Percentiles rank a stretch among this genome's conserved stretches.
Evolutionary conservation across 371 early-diverging fungal species (phyloP).

Genomic region (Circinella umbellata): DNA sequence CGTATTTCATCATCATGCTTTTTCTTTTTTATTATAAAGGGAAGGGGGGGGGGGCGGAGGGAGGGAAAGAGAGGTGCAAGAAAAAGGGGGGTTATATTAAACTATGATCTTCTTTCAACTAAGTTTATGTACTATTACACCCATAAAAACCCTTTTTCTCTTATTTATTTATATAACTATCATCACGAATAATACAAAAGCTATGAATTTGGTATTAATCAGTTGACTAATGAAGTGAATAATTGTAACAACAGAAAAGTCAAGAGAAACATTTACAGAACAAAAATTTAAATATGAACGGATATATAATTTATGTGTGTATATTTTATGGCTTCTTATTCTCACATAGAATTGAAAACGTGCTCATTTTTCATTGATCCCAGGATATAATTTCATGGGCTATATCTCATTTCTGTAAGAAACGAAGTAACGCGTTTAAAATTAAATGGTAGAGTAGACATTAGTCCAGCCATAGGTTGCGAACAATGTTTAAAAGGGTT

Average conservation of each 20-base stretch:
- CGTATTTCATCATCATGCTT: no score
- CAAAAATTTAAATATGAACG: no score
- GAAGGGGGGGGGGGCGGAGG: neutral
- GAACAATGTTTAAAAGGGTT: conserved; percentile 33
- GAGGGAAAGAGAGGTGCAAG: no score
- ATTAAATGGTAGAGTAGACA: conserved; percentile 77
- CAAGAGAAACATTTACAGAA: no score
- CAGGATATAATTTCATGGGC: conserved; percentile 81
- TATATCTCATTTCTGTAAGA: conserved; percentile 57
- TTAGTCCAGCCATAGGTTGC: conserved; percentile 60
- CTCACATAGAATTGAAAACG: neutral
- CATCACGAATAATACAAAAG: conserved; percentile 14
- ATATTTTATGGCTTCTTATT: no score
- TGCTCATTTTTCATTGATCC: conserved; percentile 60
- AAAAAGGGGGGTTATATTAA: no score
- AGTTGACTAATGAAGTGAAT: conserved; percentile 38
- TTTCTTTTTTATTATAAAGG: neutral
- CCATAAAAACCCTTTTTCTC: neutral
- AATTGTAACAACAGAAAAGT: no score
- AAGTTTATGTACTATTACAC: no score
- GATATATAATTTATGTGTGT: no score
- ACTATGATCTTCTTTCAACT: no score
- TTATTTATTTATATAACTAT: neutral
- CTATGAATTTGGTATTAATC: conserved; percentile 58
- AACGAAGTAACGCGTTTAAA: conserved; percentile 39